These are phyloP conservation scores for Trichoderma sp. DNA, from an alignment of 2,329 filamentous ascomycete species.

Conservation along the genomic window DNA sequence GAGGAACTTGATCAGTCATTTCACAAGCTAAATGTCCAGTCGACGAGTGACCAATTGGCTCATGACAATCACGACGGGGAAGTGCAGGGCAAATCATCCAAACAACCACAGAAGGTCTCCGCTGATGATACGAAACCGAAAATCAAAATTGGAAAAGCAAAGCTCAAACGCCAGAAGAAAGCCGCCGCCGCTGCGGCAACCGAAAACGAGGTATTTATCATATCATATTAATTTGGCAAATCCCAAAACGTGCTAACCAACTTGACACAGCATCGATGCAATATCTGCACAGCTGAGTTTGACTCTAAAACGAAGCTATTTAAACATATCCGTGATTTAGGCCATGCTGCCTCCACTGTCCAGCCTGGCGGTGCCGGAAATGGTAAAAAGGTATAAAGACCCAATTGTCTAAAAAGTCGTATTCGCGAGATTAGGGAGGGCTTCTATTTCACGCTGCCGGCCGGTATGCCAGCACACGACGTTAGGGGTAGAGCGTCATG, in stretches of 20 bases:
- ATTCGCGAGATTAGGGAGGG: neutral
- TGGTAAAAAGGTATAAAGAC: slow-evolving; percentile 38
- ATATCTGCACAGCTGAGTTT: slow-evolving; percentile 48
- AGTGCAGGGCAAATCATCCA: slow-evolving; percentile 3
- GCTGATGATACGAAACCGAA: slow-evolving; percentile 29
- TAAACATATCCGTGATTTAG: slow-evolving; percentile 66
- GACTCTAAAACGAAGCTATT: slow-evolving; percentile 71
- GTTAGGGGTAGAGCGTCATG: neutral
- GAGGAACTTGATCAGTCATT: neutral
- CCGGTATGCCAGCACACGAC: neutral
- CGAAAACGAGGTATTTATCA: slow-evolving; percentile 36
- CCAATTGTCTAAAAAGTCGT: neutral
- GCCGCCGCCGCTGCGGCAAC: slow-evolving; percentile 41
- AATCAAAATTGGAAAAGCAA: slow-evolving; percentile 53
- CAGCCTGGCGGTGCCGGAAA: slow-evolving; percentile 21
- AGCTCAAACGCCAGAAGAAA: slow-evolving; percentile 53
- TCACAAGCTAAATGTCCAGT: neutral
- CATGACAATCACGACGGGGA: neutral
- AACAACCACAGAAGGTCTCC: slow-evolving; percentile 28
- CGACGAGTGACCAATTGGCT: too few relatives aligned
- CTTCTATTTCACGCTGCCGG: neutral
- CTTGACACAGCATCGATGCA: slow-evolving; percentile 41
- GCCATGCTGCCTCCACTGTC: slow-evolving; percentile 60
- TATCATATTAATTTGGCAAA: neutral
- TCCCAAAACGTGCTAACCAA: slow-evolving; percentile 23